Conservation (phyloP, 768 basidiomycete species). For the Lentinula raphanica region DNA sequence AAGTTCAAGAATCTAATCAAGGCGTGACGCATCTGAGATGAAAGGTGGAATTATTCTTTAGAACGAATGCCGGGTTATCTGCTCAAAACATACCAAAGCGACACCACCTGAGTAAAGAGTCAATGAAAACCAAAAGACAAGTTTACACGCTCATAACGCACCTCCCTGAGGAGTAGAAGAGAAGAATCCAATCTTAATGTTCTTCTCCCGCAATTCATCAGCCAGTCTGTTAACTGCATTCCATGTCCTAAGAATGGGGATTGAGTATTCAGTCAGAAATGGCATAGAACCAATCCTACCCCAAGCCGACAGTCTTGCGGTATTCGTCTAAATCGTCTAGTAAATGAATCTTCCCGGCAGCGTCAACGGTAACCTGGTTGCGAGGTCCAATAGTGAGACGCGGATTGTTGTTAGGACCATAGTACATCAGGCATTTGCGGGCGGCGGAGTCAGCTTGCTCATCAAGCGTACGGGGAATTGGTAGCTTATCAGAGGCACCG, state of each 20-base stretch:
- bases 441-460: slow-evolving; percentile 86
- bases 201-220: slow-evolving; percentile 79
- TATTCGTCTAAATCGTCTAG: slow-evolving; percentile 80
- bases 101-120: slow-evolving; percentile 66
- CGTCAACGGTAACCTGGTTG: slow-evolving; percentile 86
- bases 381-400: slow-evolving; percentile 76
- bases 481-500: slow-evolving; percentile 52
- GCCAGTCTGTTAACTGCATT: slow-evolving; percentile 77
- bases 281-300: slow-evolving; percentile 26
- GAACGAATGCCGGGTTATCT: background rate
- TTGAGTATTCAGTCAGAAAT: slow-evolving; percentile 8
- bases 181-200: slow-evolving; percentile 89
- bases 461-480: slow-evolving; percentile 71
- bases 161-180: slow-evolving; percentile 94
- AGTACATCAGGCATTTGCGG: slow-evolving; percentile 80
- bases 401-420: slow-evolving; percentile 78
- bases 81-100: slow-evolving; percentile 56
- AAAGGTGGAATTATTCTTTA: background rate
- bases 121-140: slow-evolving; percentile 13
- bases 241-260: slow-evolving; percentile 51
- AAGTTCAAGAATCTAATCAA: slow-evolving; percentile 79
- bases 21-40: slow-evolving; percentile 82
- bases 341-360: slow-evolving; percentile 80
- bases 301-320: slow-evolving; percentile 61
- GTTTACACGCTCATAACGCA: slow-evolving; percentile 26